Base-by-base conservation (phyloP, 1,284 basidiomycete species). In the Austroboletus novae-zelandiae region DNA sequence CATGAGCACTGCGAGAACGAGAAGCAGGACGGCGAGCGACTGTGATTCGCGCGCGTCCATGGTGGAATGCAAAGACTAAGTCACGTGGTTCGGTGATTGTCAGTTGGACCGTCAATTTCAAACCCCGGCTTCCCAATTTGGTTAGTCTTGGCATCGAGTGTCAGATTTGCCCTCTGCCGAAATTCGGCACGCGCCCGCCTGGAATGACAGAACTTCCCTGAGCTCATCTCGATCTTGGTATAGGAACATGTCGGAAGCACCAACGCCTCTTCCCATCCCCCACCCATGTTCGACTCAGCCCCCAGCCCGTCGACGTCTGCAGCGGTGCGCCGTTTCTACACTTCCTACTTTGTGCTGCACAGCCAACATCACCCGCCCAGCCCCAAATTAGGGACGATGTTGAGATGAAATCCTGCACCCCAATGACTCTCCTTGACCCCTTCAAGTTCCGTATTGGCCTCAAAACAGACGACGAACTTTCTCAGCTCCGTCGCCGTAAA, bases 391-490 rank as follows among this genome's bases (percentile, higher is more conserved):
- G 60, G 47, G 60, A 66, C 52, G 80, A 83, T 66, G 58, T 80
- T 37, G 82, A 81, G 62, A 68, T 62, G 55, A 66, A 65, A 23
- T 70, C 55, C 48, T 61, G 15, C 61, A 63, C 25, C 56, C 56
- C 51, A 55, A 48, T 63, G 40, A 59, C 64, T 20, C 51, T 58
- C 13, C 47, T 57, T 17, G 86, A 90, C 67, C 87, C 88, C 3
- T 89, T 76, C 67, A 75, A 71, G 57, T 72, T 90, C 57, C 75
- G 76, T 47, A 71, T 67, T 53, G 81, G 80, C 9, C 55, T 84
- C 54, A 78, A 85, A 59, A 71, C 80, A 9, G 79, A 85, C 41
- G 75, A 77, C 40, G 76, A 88, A 56, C 78, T 92, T 39, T 68
- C 71, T 20, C 76, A 74, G 43, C 64, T 91, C 34, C 80, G 87